Conservation (phyloP, 2,329 filamentous ascomycete genomes). For the Bipolaris sorokiniana region DNA sequence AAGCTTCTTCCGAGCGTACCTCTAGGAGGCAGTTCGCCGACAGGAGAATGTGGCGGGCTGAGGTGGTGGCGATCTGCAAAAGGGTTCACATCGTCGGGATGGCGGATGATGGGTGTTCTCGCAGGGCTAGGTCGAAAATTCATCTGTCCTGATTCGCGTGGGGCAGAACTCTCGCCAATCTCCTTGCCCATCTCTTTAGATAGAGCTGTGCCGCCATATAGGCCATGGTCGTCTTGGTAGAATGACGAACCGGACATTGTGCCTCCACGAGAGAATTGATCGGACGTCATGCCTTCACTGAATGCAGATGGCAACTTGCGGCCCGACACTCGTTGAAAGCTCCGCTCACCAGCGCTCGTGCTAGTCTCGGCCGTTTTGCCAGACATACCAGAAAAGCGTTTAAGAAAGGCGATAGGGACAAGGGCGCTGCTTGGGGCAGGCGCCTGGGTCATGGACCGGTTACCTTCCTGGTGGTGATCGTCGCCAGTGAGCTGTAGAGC, state of each 20-base stretch:
- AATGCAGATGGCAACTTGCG: conserved; percentile 58
- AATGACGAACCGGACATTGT: conserved; percentile 51
- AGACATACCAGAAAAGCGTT: conserved; percentile 49
- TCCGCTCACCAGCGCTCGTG: conserved; percentile 49
- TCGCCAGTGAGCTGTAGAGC: conserved; percentile 41
- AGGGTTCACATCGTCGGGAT: conserved; percentile 42
- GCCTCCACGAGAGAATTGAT: conserved; percentile 41
- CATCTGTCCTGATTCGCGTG: conserved; percentile 33
- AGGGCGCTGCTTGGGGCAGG: conserved; percentile 47
- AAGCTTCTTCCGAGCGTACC: conserved; percentile 52
- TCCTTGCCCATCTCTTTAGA: conserved; percentile 39
- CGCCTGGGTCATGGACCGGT: conserved; percentile 48
- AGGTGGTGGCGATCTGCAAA: conserved; percentile 34
- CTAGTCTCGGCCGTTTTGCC: conserved; percentile 46
- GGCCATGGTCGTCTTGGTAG: conserved; percentile 54
- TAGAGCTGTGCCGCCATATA: conserved; percentile 44
- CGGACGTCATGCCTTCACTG: conserved; percentile 55
- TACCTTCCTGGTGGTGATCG: conserved; percentile 28
- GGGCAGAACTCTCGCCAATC: conserved; percentile 28
- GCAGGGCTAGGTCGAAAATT: conserved; percentile 63
- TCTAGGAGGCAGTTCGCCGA: conserved; percentile 32
- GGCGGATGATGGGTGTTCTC: conserved; percentile 65
- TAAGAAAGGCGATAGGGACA: conserved; percentile 48
- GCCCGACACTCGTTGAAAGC: conserved; percentile 56
- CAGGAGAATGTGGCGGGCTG: conserved; percentile 51